phyloP scores from a whole-genome alignment of 805 yeast genomes.

The Cyberlindnera lachancei region DNA sequence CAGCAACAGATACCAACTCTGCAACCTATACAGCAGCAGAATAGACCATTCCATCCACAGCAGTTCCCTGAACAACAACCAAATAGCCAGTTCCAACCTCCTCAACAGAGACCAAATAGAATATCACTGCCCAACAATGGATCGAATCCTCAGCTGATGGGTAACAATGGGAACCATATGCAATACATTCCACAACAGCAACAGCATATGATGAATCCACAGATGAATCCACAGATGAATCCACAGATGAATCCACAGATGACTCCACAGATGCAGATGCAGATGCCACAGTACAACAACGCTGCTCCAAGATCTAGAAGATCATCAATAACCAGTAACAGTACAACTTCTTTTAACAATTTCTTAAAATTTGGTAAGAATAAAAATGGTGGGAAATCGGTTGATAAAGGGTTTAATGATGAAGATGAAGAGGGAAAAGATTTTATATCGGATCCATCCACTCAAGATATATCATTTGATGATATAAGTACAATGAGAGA shows the following conservation, averaged over 20 bases:
- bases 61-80: no score
- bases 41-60: not conserved
- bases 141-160: not conserved
- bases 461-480: conserved; percentile 45
- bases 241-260: no score
- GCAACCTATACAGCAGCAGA: conserved; percentile 6
- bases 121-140: no score
- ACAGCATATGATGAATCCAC: conserved; percentile 1
- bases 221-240: no score
- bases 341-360: conserved; percentile 9
- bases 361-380: conserved; percentile 10
- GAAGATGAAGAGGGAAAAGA: conserved; percentile 33
- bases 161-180: not conserved
- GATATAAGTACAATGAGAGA: conserved; percentile 60
- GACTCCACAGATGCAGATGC: no score
- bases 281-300: no score
- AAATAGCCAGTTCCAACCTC: no score
- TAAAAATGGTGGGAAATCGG: conserved; percentile 5
- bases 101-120: no score
- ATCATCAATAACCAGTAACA: conserved; percentile 14
- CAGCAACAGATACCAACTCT: conserved; percentile 14
- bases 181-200: not conserved
- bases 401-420: conserved; percentile 24
- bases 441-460: conserved; percentile 23
- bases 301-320: conserved; percentile 13